A percentile compares a stretch with the other conserved stretches of the same genome.
Conservation (phyloP, 2,329 filamentous ascomycete species). For the Cytospora piceicola region DNA sequence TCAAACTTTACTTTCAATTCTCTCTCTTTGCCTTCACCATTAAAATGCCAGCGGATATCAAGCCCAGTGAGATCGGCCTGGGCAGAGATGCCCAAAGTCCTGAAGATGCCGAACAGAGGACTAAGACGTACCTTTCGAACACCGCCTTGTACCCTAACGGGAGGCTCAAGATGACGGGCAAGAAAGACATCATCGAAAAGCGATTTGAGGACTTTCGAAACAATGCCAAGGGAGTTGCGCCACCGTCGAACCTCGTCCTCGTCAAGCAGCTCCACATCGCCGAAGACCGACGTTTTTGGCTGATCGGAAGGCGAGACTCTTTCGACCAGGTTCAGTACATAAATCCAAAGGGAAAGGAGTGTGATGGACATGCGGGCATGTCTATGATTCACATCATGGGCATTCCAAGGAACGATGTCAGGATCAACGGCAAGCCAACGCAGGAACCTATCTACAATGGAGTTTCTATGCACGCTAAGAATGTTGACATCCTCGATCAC, state of each 20-base stretch:
- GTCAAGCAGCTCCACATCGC: slow-evolving; percentile 16
- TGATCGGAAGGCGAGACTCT: slow-evolving; percentile 7
- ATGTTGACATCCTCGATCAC: slow-evolving; percentile 10
- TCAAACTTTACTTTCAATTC: neutral
- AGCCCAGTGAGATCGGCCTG: slow-evolving; percentile 10
- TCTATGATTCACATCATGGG: slow-evolving; percentile 17
- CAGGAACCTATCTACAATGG: slow-evolving; percentile 17
- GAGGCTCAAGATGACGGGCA: slow-evolving; percentile 8
- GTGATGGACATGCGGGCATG: slow-evolving; percentile 11
- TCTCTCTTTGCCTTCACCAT: neutral
- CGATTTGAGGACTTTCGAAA: slow-evolving; percentile 12
- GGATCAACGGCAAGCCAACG: slow-evolving; percentile 4
- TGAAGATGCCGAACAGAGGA: slow-evolving; percentile 12
- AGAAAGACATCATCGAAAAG: slow-evolving; percentile 10
- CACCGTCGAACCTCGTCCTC: slow-evolving; percentile 11
- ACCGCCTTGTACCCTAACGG: slow-evolving; percentile 14
- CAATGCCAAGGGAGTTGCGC: slow-evolving; percentile 8
- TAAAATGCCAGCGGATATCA: slow-evolving; percentile 7
- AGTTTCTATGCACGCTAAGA: slow-evolving; percentile 10
- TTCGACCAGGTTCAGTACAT: slow-evolving; percentile 18
- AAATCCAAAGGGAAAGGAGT: slow-evolving; percentile 4
- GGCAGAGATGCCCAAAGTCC: slow-evolving; percentile 15
- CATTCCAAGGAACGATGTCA: slow-evolving; percentile 10
- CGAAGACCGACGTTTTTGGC: slow-evolving; percentile 13
- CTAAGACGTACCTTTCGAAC: slow-evolving; percentile 8